A percentile compares a stretch with the other conserved stretches of the same genome.
These are phyloP conservation scores for Plantago major DNA, from an alignment of 257 asterid genomes.

Conservation along the genomic window DNA sequence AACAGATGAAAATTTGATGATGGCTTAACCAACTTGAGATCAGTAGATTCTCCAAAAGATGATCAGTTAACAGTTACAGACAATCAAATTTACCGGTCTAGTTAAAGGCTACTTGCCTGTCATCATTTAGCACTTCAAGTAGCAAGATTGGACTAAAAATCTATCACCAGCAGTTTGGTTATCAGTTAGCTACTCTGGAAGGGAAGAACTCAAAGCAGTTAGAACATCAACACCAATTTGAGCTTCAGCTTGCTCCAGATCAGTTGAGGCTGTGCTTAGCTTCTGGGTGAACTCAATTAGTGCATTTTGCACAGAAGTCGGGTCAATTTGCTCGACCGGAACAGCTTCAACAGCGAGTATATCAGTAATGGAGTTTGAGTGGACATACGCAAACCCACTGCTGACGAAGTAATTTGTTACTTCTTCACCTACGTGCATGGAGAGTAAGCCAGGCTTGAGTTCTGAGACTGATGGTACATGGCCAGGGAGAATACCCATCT, in stretches of 20 bases:
- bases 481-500: conserved; percentile 60
- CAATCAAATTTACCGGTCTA: not conserved
- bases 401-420: conserved; percentile 46
- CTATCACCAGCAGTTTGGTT: not conserved
- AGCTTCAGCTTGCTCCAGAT: conserved; percentile 47
- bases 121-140: not conserved
- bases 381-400: conserved; percentile 52
- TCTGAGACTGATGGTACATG: conserved; percentile 49
- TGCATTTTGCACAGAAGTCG: conserved; percentile 31
- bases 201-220: conserved; percentile 38
- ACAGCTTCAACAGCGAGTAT: conserved; percentile 45
- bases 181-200: conserved; percentile 27
- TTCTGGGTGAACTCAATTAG: conserved; percentile 44
- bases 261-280: conserved; percentile 43
- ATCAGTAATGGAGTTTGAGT: conserved; percentile 44
- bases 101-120: not conserved
- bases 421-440: conserved; percentile 43
- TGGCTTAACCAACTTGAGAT: not conserved
- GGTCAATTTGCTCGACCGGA: conserved; percentile 46
- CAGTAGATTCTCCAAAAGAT: not conserved
- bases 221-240: conserved; percentile 48
- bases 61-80: conserved; percentile 5
- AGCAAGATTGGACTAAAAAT: not conserved
- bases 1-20: not conserved
- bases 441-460: conserved; percentile 49